Evolutionary conservation across 2,329 filamentous ascomycete species (phyloP).

Genomic region (Aspergillus terreus): DNA sequence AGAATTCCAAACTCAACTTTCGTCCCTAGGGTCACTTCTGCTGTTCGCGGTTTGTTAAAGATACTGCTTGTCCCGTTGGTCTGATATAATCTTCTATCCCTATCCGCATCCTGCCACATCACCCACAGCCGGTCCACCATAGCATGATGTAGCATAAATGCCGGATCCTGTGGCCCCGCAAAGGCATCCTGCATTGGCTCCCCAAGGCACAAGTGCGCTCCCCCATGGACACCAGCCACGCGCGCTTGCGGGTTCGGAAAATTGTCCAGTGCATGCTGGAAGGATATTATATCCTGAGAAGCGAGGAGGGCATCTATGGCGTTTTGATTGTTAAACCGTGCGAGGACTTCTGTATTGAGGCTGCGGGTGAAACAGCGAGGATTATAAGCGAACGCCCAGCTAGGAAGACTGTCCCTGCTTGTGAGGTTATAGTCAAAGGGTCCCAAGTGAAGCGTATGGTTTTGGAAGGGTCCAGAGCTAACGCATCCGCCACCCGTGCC

Average conservation of each 20-base stretch:
- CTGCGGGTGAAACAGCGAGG: constrained; percentile 7
- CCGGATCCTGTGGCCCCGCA: constrained; percentile 18
- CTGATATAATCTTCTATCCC: background rate
- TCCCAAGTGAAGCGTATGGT: constrained; percentile 5
- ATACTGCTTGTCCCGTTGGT: constrained; percentile 15
- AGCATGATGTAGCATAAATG: constrained; percentile 30
- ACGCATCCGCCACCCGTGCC: constrained; percentile 6
- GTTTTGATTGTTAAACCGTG: background rate
- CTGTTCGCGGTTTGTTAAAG: constrained; percentile 3
- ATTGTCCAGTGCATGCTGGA: background rate
- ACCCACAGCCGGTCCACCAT: constrained; percentile 30
- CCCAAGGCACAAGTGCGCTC: constrained; percentile 1
- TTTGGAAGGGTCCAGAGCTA: constrained; percentile 6
- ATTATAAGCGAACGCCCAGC: constrained; percentile 6
- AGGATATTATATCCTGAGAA: background rate
- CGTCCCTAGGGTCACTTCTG: constrained; percentile 13
- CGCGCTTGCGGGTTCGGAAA: background rate
- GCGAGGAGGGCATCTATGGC: background rate
- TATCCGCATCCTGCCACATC: constrained; percentile 22
- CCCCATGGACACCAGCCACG: background rate
- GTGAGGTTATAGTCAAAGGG: background rate
- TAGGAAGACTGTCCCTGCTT: background rate
- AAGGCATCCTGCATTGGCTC: constrained; percentile 8
- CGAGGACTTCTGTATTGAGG: constrained; percentile 1
- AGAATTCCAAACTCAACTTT: constrained; percentile 17